Evolutionary conservation across 116 monocot species (phyloP), one percentile per base, ranked within the genome.

Genomic region (Zostera marina): DNA sequence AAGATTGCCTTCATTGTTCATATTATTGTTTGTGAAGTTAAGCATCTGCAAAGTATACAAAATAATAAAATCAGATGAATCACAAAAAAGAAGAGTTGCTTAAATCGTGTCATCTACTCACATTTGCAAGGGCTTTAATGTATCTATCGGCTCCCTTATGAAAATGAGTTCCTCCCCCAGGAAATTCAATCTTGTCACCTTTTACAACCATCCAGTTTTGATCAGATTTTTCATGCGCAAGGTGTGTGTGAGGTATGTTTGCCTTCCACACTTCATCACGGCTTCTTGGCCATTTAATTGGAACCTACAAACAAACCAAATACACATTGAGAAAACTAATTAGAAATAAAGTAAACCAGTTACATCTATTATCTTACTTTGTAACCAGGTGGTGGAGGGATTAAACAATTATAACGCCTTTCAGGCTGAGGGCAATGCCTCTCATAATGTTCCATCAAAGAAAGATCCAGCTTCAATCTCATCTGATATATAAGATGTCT

Each of bases 151-250:
- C 92, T 64, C 92, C 92, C 59, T 86, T 72, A 41, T 92, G 92
- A 70, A 92, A 92, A 73, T 92, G 92, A 20, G 92, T 92, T 17
- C 92, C 92, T 26, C 92, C 92, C 9, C 92, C 92, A 44, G 92
- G 92, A 76, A 92, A 92, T 22, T 71, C 53, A 48, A 92, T 82
- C 66, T 92, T 92, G 41, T 92, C 92, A 42, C 92, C 87, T 67
- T 80, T 77, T 21, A 80, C 92, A 80, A 92, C 64, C 92, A 92
- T 92, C 92, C 92, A 92, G 55, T 92, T 86, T 48, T 92, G 92
- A 61, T 92, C 92, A 60, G 92, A 92, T 64, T 92, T 87, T 65
- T 92, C 92, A 26, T 86, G 77, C 20, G 91, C 91, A 70, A 86
- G 86, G 56, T 86, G 86, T 15, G 87, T 86, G 53, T 92, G 92